These are phyloP conservation scores for Aspergillus caelatus DNA, from an alignment of 2,329 filamentous ascomycete species.

Conservation along the genomic window DNA sequence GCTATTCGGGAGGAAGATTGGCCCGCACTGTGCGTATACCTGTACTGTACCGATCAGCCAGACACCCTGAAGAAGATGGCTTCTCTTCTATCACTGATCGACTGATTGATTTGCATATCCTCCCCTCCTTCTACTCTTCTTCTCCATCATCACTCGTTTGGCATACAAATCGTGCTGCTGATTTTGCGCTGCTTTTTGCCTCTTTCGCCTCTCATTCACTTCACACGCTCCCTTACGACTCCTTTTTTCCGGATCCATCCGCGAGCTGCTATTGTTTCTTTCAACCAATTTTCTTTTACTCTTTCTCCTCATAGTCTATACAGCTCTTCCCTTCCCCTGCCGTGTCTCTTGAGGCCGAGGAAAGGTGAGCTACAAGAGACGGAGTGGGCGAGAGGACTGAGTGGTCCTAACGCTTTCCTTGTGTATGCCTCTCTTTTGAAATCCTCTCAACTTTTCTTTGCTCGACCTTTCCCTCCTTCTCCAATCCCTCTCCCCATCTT, in stretches of 20 bases:
- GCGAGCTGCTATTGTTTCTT: background rate
- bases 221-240: background rate
- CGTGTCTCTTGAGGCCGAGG: background rate
- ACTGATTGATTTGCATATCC: background rate
- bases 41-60: background rate
- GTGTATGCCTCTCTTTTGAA: background rate
- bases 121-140: background rate
- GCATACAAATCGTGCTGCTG: background rate
- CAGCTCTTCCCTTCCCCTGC: background rate
- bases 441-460: background rate
- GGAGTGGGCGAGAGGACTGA: background rate
- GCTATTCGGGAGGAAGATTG: background rate
- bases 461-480: background rate
- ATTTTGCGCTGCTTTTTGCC: background rate
- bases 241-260: background rate
- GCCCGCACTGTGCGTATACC: background rate
- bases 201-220: background rate
- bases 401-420: background rate
- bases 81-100: background rate
- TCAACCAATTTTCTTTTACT: background rate
- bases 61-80: background rate
- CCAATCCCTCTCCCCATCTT: background rate
- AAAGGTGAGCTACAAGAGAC: background rate
- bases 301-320: slow-evolving; percentile 1
- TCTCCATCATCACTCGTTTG: slow-evolving; percentile 1